Base-by-base conservation (phyloP, 2,329 filamentous ascomycete species). In the Pseudovirgaria hyperparasitica region DNA sequence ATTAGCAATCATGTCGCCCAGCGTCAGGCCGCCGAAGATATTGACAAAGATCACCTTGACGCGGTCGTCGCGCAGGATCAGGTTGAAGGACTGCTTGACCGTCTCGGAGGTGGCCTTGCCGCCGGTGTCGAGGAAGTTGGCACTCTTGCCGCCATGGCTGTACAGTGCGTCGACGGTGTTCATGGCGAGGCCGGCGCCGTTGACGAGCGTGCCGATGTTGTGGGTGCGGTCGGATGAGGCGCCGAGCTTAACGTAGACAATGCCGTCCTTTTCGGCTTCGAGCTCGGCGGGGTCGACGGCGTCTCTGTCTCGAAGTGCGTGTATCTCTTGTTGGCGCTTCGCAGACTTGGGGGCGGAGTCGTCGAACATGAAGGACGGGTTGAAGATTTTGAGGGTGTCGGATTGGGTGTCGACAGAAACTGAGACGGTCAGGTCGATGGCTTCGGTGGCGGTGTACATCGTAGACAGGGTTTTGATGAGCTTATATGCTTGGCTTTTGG, bases 41-140 rank as follows among this genome's bases (percentile, higher is more conserved):
- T 80, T 80, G 16, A 80, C 74, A 40, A 78, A 77, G 12, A 79
- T 66, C 13, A 79, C 74, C 40, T 71, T 75, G 6, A 92, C 81
- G 16, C 81, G 63, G 2, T 65, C 54, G 41, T 93, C 84, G 5
- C 63, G 60, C 23, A 84, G 58, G 11, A 93, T 72, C 9, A 86
- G 67, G 30, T 74, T 66, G 47, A 92, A 90, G 2, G 73, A 76
- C 30, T 72, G 71, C 45, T 77, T 75, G 39, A 93, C 82, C 0
- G 84, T 92, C 37, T 78, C 72, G 16, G 71, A 70, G 0, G 84
- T 93, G 0, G 85, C 85, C 50, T 92, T 90, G 19, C 85, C 85
- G 16, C 86, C 85, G 0, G 82, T 92, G 49, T 93, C 85, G 29
- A 93, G 65, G 50, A 93, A 92, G 43, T 93, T 93, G 8, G 82